Conservation (phyloP, 495 filamentous ascomycete species). For the Penicillium atrosanguineum region DNA sequence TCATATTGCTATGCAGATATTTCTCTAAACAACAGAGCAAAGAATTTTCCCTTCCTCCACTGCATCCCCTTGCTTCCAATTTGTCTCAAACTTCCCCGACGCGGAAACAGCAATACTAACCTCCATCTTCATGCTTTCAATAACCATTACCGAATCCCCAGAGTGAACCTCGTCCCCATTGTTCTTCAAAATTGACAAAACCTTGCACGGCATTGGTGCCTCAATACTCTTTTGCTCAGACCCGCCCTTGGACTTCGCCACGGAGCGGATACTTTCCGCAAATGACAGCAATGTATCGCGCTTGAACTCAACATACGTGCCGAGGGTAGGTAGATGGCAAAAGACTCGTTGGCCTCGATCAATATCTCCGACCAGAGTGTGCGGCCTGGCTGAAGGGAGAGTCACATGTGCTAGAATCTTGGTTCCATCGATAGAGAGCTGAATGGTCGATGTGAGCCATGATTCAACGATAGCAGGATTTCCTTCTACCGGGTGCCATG, state of each 20-base stretch:
- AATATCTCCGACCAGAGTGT: conserved; percentile 56
- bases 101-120: conserved; percentile 58
- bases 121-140: conserved; percentile 98
- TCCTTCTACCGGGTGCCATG: conserved; percentile 14
- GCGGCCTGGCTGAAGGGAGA: conserved; percentile 58
- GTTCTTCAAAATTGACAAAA: conserved; percentile 68
- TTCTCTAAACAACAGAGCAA: conserved; percentile 16
- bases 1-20: background rate
- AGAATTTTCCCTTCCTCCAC: conserved; percentile 30
- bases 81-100: conserved; percentile 21
- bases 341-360: conserved; percentile 29
- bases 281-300: conserved; percentile 63
- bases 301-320: conserved; percentile 61
- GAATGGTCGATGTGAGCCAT: conserved; percentile 11
- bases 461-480: conserved; percentile 6
- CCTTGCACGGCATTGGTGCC: conserved; percentile 86
- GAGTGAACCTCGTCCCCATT: conserved; percentile 71
- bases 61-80: conserved; percentile 27
- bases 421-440: conserved; percentile 13
- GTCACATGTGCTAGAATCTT: conserved; percentile 49
- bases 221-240: conserved; percentile 66
- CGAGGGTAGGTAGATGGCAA: conserved; percentile 18
- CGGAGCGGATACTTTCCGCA: conserved; percentile 62
- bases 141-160: conserved; percentile 76
- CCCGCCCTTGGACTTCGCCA: conserved; percentile 66